These are phyloP conservation scores for Cladorrhinum sp. DNA, from an alignment of 2,329 filamentous ascomycete genomes.

Conservation along the genomic window DNA sequence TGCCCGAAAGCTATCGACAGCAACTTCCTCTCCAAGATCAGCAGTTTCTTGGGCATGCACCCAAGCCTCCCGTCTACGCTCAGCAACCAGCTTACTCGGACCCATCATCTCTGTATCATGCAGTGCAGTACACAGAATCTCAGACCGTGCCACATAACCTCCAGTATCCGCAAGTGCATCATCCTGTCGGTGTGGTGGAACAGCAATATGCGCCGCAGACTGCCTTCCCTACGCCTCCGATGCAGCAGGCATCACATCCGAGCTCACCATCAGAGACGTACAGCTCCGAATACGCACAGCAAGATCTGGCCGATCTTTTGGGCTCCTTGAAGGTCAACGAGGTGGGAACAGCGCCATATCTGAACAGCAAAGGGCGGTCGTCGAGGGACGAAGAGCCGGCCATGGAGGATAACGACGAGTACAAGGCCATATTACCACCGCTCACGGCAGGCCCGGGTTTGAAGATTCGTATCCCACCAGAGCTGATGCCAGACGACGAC, in stretches of 20 bases:
- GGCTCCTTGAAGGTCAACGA: constrained; percentile 86
- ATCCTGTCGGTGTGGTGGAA: constrained; percentile 49
- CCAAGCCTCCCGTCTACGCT: constrained; percentile 49
- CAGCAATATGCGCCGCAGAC: constrained; percentile 48
- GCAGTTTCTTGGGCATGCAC: constrained; percentile 40
- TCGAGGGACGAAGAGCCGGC: constrained; percentile 59
- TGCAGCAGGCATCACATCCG: constrained; percentile 42
- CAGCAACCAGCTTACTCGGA: constrained; percentile 49
- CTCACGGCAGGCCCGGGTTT: constrained; percentile 66
- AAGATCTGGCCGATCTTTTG: constrained; percentile 74
- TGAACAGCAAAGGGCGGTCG: constrained; percentile 57
- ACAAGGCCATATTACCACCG: constrained; percentile 66
- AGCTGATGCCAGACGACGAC: constrained; percentile 87
- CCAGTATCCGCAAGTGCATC: constrained; percentile 53
- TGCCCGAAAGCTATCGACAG: constrained; percentile 47
- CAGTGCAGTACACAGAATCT: constrained; percentile 47
- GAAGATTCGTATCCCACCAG: constrained; percentile 83
- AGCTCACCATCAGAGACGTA: constrained; percentile 50
- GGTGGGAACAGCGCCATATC: constrained; percentile 85
- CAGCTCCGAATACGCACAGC: constrained; percentile 63
- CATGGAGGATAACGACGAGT: constrained; percentile 70
- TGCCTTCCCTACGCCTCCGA: constrained; percentile 54
- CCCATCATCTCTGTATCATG: constrained; percentile 42
- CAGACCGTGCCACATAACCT: constrained; percentile 46
- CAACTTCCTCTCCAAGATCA: constrained; percentile 37